Evolutionary conservation across 768 basidiomycete genomes (phyloP).

Genomic region (Boletus sp.): DNA sequence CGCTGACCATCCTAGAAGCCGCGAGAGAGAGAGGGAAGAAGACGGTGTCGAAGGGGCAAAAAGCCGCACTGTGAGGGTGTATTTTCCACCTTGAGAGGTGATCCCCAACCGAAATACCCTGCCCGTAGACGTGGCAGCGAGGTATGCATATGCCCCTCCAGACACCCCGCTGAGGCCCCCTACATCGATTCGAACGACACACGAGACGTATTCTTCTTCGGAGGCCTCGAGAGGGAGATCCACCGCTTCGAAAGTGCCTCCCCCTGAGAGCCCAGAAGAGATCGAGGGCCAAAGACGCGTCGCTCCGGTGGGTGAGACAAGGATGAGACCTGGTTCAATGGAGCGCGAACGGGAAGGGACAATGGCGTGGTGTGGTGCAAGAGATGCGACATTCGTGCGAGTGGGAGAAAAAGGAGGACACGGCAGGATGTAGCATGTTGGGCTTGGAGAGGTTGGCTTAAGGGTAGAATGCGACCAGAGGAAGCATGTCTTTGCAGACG

Average conservation of each 20-base stretch:
- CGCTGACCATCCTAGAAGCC: conserved; percentile 43
- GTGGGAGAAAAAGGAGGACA: conserved; percentile 53
- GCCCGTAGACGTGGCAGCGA: conserved; percentile 68
- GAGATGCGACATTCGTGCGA: conserved; percentile 48
- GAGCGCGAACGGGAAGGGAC: conserved; percentile 56
- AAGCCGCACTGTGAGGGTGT: conserved; percentile 54
- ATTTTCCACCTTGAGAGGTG: conserved; percentile 66
- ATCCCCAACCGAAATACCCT: conserved; percentile 62
- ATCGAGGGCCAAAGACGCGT: conserved; percentile 89
- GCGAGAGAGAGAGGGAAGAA: conserved; percentile 42
- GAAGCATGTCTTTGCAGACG: conserved; percentile 72
- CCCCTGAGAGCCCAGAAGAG: conserved; percentile 78
- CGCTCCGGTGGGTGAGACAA: conserved; percentile 68
- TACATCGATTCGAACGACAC: conserved; percentile 65
- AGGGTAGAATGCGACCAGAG: conserved; percentile 81
- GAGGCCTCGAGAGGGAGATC: conserved; percentile 44
- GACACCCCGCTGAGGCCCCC: conserved; percentile 25
- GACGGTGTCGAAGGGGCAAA: conserved; percentile 54
- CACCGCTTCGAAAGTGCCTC: conserved; percentile 54
- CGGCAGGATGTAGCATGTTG: conserved; percentile 81
- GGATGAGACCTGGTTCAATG: conserved; percentile 80
- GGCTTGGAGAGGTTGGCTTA: conserved; percentile 52
- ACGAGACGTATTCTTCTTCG: conserved; percentile 62
- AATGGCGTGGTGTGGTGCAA: conserved; percentile 49
- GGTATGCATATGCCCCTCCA: conserved; percentile 35